Base-by-base conservation (phyloP, 331 rosid genomes). In the Malus hybrid region DNA sequence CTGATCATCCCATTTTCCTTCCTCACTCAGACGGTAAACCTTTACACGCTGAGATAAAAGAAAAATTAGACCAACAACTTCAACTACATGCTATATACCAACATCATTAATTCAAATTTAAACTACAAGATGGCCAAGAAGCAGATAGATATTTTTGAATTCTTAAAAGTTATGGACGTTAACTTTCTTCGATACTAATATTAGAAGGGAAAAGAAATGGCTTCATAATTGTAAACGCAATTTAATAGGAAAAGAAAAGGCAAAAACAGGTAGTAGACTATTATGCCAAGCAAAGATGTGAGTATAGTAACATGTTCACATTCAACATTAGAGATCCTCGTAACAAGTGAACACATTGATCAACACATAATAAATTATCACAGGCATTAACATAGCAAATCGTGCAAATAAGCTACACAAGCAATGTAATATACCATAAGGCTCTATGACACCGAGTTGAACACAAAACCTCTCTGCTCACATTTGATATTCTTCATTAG, bases 1-100 rank as follows among this genome's bases (percentile, higher is more conserved):
- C 85, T 91, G 96, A 80, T 93, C 98, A 76, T 93, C 98, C 98
- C 98, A 93, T 82, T 93, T 93, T 48, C 94, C 98, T 71, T 88
- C 97, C 19, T 85, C 96, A 83, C 83, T 91, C 81, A 93, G 81
- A 39, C 98, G 98, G 80, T 93, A 93, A 46, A 93, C 96, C 87
- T 93, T 93, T 69, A 93, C 98, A 32, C 97, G 97, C 98, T 93
- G 98, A 80, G 83, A 82, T 42, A 79, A 82, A 70, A 48, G n/a
- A 70, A 10, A 76, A 52, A 74, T 82, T 70, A 57, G 26, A 72
- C 24, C 7, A 18, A 68, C 48, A 50, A 68, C 69, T 66, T 66
- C 66, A 1, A 36, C 70, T 15, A 26, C 14, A 42, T 39, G 10
- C 24, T 3, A 63, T 32, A 63, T 63, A 63, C 68, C 68, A 29